A percentile compares a stretch with the other conserved stretches of the same genome.
Conservation (phyloP, 2,329 filamentous ascomycete species). For the Talaromyces sp. region DNA sequence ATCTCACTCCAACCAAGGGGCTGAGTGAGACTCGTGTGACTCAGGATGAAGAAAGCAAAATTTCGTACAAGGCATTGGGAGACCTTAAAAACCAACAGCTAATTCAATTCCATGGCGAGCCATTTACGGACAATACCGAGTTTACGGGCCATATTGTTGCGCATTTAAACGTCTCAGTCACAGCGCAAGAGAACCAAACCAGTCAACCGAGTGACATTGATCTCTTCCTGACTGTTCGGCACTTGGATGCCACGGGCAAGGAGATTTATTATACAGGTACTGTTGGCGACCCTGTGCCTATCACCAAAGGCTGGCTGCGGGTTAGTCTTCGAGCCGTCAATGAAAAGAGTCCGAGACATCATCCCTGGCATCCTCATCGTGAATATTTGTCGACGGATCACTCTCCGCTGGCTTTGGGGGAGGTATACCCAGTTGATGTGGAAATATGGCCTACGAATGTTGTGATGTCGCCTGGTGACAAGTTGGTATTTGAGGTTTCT, state of each 20-base stretch:
- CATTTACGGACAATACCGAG: slow-evolving; percentile 60
- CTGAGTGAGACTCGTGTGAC: neutral
- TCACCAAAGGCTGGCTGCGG: slow-evolving; percentile 52
- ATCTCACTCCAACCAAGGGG: slow-evolving; percentile 44
- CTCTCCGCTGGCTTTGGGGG: slow-evolving; percentile 38
- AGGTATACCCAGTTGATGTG: slow-evolving; percentile 45
- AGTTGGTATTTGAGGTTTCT: slow-evolving; percentile 5
- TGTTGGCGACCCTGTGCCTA: slow-evolving; percentile 49
- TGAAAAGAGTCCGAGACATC: slow-evolving; percentile 16
- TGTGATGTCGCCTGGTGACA: slow-evolving; percentile 14
- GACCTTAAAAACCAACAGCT: slow-evolving; percentile 49
- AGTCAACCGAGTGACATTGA: slow-evolving; percentile 47
- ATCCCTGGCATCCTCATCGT: slow-evolving; percentile 41
- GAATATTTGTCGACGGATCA: slow-evolving; percentile 43
- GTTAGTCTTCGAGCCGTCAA: slow-evolving; percentile 40
- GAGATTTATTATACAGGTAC: slow-evolving; percentile 54
- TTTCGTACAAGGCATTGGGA: slow-evolving; percentile 58
- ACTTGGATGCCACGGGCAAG: slow-evolving; percentile 45
- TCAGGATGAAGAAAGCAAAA: slow-evolving; percentile 32
- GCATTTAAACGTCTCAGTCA: slow-evolving; percentile 57
- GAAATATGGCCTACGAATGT: slow-evolving; percentile 27
- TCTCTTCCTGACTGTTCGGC: slow-evolving; percentile 51
- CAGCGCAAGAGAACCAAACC: slow-evolving; percentile 28
- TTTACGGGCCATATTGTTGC: slow-evolving; percentile 64
- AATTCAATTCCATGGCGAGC: slow-evolving; percentile 53